These are phyloP conservation scores for Panicum virgatum DNA, from an alignment of 202 grass and related monocot species.

Conservation along the genomic window DNA sequence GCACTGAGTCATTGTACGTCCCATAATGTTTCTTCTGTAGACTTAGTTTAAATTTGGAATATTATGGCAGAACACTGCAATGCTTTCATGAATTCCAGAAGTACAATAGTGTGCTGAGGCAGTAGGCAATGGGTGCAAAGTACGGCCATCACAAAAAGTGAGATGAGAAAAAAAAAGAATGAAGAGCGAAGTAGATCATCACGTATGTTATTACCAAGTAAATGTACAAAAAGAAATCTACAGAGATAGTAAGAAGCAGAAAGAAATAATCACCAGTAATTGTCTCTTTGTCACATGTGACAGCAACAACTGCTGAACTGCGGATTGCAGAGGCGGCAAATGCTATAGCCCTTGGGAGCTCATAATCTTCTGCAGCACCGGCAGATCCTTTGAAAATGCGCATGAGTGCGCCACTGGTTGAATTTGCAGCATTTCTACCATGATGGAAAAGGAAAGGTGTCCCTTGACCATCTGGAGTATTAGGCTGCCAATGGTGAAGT, in stretches of 20 bases:
- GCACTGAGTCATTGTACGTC: constrained; percentile 2
- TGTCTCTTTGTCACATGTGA: constrained; percentile 87
- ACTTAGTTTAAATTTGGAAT: constrained; percentile 12
- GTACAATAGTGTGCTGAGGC: neutral
- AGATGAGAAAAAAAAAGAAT: neutral
- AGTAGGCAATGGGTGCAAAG: neutral
- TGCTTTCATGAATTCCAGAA: neutral
- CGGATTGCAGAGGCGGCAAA: constrained; percentile 76
- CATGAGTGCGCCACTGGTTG: constrained; percentile 75
- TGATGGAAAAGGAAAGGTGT: constrained; percentile 94
- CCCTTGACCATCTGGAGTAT: constrained; percentile 96
- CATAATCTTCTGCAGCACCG: constrained; percentile 66
- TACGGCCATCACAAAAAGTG: neutral
- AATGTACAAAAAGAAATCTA: constrained; percentile 34
- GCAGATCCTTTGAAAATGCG: constrained; percentile 90
- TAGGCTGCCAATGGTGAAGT: constrained; percentile 95
- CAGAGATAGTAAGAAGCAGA: constrained; percentile 24
- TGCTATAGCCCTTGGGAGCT: constrained; percentile 86
- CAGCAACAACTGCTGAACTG: constrained; percentile 76
- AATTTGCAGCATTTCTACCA: constrained; percentile 60
- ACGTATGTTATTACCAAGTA: neutral
- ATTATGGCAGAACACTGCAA: neutral
- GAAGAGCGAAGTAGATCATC: neutral
- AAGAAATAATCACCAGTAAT: constrained; percentile 77
- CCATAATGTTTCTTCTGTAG: neutral